A percentile compares a stretch with the other conserved stretches of the same genome.
These are phyloP conservation scores for Mrakia gelida DNA, from an alignment of 768 basidiomycete species.

Conservation along the genomic window DNA sequence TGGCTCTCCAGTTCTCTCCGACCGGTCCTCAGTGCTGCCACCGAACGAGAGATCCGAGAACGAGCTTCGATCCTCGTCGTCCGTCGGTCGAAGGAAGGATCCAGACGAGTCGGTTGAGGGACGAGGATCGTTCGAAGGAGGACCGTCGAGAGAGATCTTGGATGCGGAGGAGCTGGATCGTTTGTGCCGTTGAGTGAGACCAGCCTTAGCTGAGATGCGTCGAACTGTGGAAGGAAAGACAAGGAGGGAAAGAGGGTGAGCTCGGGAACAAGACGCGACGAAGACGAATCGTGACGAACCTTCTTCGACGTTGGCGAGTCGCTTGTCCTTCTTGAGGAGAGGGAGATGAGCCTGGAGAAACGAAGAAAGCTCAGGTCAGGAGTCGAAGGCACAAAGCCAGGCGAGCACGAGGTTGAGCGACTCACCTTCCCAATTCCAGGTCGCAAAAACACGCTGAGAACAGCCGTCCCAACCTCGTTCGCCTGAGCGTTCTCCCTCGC, in stretches of 20 bases:
- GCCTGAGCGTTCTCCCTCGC: constrained; percentile 8
- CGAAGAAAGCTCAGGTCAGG: background rate
- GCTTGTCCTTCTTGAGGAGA: background rate
- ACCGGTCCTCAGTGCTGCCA: background rate
- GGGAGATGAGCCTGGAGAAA: background rate
- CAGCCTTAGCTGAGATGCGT: background rate
- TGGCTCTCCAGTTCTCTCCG: background rate
- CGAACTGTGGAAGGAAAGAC: background rate
- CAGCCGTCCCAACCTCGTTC: constrained; percentile 21
- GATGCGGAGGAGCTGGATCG: constrained; percentile 8
- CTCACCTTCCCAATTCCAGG: constrained; percentile 25
- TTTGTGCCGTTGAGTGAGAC: background rate
- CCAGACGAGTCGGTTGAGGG: background rate
- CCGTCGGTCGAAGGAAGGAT: background rate
- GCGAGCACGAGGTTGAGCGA: background rate
- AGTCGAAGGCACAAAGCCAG: background rate
- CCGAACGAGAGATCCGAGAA: background rate
- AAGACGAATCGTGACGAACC: background rate
- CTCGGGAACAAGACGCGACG: background rate
- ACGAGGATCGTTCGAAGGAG: background rate
- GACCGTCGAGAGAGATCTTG: background rate
- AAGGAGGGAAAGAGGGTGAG: background rate
- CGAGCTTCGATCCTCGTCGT: background rate
- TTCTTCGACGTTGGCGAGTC: background rate
- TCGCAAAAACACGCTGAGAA: background rate